A percentile compares a stretch with the other conserved stretches of the same genome.
Evolutionary conservation across 441 rosid species (phyloP).

Genomic region (Eutrema salsugineum): DNA sequence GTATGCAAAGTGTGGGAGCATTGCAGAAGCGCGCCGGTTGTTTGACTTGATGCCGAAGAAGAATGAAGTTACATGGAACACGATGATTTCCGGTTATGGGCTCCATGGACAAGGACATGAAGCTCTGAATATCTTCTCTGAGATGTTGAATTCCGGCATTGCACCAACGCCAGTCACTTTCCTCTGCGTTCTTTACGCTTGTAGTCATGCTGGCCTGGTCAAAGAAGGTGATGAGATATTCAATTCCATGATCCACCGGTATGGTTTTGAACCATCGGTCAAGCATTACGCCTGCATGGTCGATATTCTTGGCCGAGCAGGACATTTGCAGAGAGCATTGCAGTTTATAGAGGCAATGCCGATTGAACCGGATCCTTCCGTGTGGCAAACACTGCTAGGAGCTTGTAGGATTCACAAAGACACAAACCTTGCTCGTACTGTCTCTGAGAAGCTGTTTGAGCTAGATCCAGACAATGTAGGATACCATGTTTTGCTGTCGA

Average conservation of each 20-base stretch:
- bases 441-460: slow-evolving; percentile 59
- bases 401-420: slow-evolving; percentile 83
- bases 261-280: slow-evolving; percentile 51
- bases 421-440: slow-evolving; percentile 52
- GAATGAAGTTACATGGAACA: slow-evolving; percentile 84
- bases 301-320: slow-evolving; percentile 79
- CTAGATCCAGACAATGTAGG: slow-evolving; percentile 68
- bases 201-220: slow-evolving; percentile 84
- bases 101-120: slow-evolving; percentile 76
- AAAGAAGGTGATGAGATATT: slow-evolving; percentile 63
- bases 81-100: slow-evolving; percentile 79
- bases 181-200: slow-evolving; percentile 68
- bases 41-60: slow-evolving; percentile 55
- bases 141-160: slow-evolving; percentile 52
- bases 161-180: slow-evolving; percentile 61
- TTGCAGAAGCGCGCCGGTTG: slow-evolving; percentile 53
- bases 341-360: slow-evolving; percentile 61
- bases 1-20: slow-evolving; percentile 86
- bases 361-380: slow-evolving; percentile 51
- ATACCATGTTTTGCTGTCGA: slow-evolving; percentile 65
- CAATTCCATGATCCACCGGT: slow-evolving; percentile 52
- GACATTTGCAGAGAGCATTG: slow-evolving; percentile 60
- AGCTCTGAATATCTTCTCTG: slow-evolving; percentile 53
- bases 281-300: slow-evolving; percentile 83
- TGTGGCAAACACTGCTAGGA: slow-evolving; percentile 75